phyloP scores from a whole-genome alignment of 2,329 filamentous ascomycete genomes.

The Botryotinia narcissicola region DNA sequence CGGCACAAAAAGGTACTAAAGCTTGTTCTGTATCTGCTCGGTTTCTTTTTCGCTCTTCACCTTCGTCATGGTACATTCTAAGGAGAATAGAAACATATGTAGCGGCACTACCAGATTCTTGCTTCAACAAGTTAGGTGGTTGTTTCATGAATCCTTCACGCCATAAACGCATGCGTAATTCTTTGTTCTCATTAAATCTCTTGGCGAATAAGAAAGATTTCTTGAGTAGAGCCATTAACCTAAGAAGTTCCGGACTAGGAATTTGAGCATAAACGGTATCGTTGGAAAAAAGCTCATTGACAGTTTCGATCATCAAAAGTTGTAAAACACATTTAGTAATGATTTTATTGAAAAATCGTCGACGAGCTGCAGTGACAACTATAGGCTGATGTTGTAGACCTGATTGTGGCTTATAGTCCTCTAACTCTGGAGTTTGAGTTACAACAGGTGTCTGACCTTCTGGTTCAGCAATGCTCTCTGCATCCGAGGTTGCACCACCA shows the following conservation, averaged over 20 bases:
- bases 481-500: constrained; percentile 38
- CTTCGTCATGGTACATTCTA: constrained; percentile 92
- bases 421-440: constrained; percentile 42
- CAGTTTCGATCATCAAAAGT: constrained; percentile 98
- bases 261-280: constrained; percentile 93
- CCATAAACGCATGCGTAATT: constrained; percentile 91
- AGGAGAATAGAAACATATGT: constrained; percentile 96
- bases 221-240: constrained; percentile 91
- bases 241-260: constrained; percentile 81
- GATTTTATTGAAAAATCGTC: constrained; percentile 98
- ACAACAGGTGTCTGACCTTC: constrained; percentile 34
- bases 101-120: constrained; percentile 87
- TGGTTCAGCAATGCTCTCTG: constrained; percentile 36
- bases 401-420: constrained; percentile 81
- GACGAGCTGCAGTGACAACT: constrained; percentile 86
- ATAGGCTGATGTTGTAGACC: constrained; percentile 82
- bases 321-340: constrained; percentile 98
- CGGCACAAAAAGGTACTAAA: constrained; percentile 88
- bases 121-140: constrained; percentile 94
- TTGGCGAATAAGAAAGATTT: constrained; percentile 96
- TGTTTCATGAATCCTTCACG: constrained; percentile 99
- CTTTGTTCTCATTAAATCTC: constrained; percentile 96
- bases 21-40: constrained; percentile 84
- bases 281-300: constrained; percentile 97
- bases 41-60: constrained; percentile 75